Percentiles rank a stretch among this genome's conserved stretches.
Conservation (phyloP, 768 basidiomycete species). For the Boletales sp. region DNA sequence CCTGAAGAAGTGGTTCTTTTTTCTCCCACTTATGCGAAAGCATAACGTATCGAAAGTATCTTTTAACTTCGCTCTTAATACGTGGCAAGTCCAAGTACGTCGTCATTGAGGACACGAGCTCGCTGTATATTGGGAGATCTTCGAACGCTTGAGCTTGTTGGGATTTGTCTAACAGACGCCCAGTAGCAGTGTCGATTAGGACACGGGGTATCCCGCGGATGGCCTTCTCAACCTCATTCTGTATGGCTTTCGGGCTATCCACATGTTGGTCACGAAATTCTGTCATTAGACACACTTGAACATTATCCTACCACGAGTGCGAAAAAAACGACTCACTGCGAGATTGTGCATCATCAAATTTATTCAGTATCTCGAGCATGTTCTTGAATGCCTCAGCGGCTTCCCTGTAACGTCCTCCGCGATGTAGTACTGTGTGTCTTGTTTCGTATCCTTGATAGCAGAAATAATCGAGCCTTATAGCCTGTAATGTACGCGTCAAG, state of each 20-base stretch:
- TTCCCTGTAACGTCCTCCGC: background rate
- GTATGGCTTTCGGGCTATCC: background rate
- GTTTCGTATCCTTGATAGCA: background rate
- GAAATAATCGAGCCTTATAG: background rate
- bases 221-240: background rate
- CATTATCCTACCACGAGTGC: background rate
- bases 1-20: background rate
- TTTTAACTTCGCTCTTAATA: background rate
- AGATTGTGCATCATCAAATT: background rate
- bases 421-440: background rate
- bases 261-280: background rate
- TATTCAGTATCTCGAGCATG: background rate
- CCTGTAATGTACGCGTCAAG: background rate
- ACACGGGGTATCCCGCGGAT: background rate
- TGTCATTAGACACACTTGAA: background rate
- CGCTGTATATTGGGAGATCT: background rate
- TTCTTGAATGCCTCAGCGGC: background rate
- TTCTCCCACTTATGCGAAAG: no score
- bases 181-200: background rate
- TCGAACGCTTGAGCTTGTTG: background rate
- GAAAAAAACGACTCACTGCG: background rate
- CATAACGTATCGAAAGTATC: background rate
- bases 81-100: background rate
- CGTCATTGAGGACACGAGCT: slow-evolving; percentile 2
- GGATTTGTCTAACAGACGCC: background rate